Evolutionary conservation across 257 asterid genomes (phyloP).

Genomic region (Primulina eburnea): DNA sequence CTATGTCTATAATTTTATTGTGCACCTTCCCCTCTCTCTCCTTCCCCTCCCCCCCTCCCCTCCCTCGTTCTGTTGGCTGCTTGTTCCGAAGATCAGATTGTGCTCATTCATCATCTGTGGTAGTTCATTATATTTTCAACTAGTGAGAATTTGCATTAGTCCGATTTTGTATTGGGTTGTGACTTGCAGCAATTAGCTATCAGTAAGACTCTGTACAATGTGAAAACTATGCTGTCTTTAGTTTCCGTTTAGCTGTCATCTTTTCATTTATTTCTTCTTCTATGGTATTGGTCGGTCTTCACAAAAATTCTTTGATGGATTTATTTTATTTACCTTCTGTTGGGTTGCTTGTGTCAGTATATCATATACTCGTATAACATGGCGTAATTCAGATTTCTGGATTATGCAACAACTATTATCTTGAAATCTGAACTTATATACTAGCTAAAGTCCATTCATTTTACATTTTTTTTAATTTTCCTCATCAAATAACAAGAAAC

Average conservation of each 20-base stretch:
- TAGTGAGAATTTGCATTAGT: background rate
- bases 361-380: background rate
- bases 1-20: constrained; percentile 14
- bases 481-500: no score
- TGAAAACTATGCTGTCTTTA: background rate
- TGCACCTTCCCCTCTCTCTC: background rate
- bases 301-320: background rate
- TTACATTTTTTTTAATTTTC: background rate
- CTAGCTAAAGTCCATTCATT: background rate
- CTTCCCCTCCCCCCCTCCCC: background rate
- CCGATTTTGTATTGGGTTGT: background rate
- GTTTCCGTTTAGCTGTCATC: background rate
- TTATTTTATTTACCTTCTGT: background rate
- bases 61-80: background rate
- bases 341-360: background rate
- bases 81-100: background rate
- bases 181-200: background rate
- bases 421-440: no score
- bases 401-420: background rate
- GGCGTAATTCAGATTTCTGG: background rate
- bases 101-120: background rate
- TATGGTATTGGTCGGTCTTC: background rate
- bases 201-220: background rate
- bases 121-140: background rate
- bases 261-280: background rate